Percentiles rank a stretch among this genome's conserved stretches.
Conservation (phyloP, 176 grass and related monocot species). For the Oropetium thomaeum region DNA sequence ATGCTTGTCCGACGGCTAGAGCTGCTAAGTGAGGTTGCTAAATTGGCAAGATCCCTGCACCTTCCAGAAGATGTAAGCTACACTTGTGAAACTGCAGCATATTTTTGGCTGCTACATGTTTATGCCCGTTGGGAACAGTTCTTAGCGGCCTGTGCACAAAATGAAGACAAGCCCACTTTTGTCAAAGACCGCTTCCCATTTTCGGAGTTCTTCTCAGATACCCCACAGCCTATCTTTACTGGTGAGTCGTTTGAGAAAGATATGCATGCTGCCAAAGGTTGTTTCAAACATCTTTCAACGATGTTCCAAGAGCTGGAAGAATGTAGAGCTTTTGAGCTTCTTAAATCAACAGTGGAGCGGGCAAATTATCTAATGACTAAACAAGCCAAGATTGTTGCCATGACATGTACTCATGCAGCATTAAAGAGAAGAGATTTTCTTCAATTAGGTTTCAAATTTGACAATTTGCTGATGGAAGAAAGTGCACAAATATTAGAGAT, state of each 20-base stretch:
- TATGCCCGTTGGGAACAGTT: slow-evolving; percentile 95
- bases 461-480: slow-evolving; percentile 99
- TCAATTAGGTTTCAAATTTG: slow-evolving; percentile 93
- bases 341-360: slow-evolving; percentile 89
- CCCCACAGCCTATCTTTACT: slow-evolving; percentile 60
- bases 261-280: slow-evolving; percentile 92
- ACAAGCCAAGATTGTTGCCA: slow-evolving; percentile 98
- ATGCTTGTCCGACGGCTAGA: slow-evolving; percentile 91
- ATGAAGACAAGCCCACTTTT: slow-evolving; percentile 67
- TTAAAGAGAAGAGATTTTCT: slow-evolving; percentile 94
- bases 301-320: slow-evolving; percentile 99
- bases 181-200: slow-evolving; percentile 89
- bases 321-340: slow-evolving; percentile 95
- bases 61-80: slow-evolving; percentile 90
- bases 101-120: slow-evolving; percentile 97
- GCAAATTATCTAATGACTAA: slow-evolving; percentile 99
- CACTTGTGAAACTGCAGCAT: slow-evolving; percentile 92
- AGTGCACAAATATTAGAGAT: slow-evolving; percentile 99
- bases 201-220: slow-evolving; percentile 70
- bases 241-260: slow-evolving; percentile 93
- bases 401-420: slow-evolving; percentile 98
- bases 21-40: slow-evolving; percentile 84
- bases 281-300: slow-evolving; percentile 86
- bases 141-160: slow-evolving; percentile 64
- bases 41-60: slow-evolving; percentile 71